Conservation (phyloP, 208 protist genomes). For the Trypanosomatidae sp. region DNA sequence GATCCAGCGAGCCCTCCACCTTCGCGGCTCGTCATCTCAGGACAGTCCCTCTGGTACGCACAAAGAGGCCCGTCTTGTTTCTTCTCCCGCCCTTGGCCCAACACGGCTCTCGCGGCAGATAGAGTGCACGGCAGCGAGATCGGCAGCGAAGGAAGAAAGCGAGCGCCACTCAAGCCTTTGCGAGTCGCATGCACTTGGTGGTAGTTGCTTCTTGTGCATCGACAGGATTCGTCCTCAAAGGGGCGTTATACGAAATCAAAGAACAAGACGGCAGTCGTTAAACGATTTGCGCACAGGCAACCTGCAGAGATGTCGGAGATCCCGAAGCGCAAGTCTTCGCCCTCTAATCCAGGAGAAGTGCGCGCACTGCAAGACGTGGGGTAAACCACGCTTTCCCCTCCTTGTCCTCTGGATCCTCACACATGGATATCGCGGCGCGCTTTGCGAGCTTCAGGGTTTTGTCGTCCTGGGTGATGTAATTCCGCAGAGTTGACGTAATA, state of each 20-base stretch:
- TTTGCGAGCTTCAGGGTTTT: conserved; percentile 60
- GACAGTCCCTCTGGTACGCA: not conserved
- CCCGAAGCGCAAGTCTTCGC: not conserved
- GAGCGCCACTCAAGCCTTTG: not conserved
- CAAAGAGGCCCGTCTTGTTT: not conserved
- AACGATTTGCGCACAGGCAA: not conserved
- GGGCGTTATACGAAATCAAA: conserved; percentile 11
- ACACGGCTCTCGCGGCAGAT: not conserved
- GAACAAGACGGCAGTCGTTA: not conserved
- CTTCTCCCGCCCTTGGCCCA: not conserved
- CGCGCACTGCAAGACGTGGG: conserved; percentile 59
- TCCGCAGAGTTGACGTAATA: conserved; percentile 74
- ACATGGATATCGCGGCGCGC: conserved; percentile 74
- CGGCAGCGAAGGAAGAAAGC: not conserved
- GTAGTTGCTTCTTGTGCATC: not conserved
- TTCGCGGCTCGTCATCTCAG: not conserved
- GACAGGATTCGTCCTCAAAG: not conserved
- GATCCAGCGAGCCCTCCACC: not conserved
- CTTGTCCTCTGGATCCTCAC: conserved; percentile 20
- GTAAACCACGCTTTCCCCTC: conserved; percentile 56
- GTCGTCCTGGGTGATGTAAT: conserved; percentile 61
- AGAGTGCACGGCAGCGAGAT: not conserved
- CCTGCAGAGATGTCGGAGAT: not conserved
- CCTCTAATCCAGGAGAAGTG: conserved; percentile 61
- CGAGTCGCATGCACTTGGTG: not conserved